Evolutionary conservation across 2,329 filamentous ascomycete genomes (phyloP), one percentile per base, ranked within the genome.

Genomic region (Xylariales sp.): DNA sequence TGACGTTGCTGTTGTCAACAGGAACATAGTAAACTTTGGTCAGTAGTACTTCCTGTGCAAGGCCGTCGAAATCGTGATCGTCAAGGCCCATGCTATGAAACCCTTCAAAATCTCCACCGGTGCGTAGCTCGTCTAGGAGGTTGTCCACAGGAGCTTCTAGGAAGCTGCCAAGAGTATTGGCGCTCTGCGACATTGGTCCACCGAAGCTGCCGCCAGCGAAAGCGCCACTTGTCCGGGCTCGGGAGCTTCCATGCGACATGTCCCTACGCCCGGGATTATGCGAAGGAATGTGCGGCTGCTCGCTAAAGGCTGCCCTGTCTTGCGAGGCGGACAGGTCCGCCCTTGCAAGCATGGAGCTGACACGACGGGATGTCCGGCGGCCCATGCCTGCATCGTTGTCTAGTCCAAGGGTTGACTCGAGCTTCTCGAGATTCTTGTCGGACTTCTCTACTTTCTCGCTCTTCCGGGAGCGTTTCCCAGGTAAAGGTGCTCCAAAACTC

Each of bases 331-430:
- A 91, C 15, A 96, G 68, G 56, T 96, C 91, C 21, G 87, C 85
- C 52, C 91, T 76, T 13, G 90, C 90, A 37, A 96, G 71, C 63
- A 95, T 76, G 13, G 91, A 97, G 65, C 93, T 98, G 18, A 97
- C 85, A 35, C 93, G 79, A 29, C 93, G 80, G 14, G 79, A 83
- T 44, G 78, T 78, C 42, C 78, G 69, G 36, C 78, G 66, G 0
- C 72, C 72, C 11, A 69, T 68, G 13, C 71, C 68, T n/a, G 60
- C 56, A 10, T 65, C 69, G 39, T 73, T 74, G 40, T 88, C 84
- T 29, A 85, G 76, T 39, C 86, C 85, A n/a, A 91, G 63, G 1
- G 83, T 78, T 3, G 83, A 74, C 4, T 82, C 83, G 29, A 88
- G 67, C 42, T 73, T 69, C 46, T 86, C 81, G 29, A 79, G 56